Conservation (phyloP, 108 stramenopile genomes). For the Chaetoceros muelleri region DNA sequence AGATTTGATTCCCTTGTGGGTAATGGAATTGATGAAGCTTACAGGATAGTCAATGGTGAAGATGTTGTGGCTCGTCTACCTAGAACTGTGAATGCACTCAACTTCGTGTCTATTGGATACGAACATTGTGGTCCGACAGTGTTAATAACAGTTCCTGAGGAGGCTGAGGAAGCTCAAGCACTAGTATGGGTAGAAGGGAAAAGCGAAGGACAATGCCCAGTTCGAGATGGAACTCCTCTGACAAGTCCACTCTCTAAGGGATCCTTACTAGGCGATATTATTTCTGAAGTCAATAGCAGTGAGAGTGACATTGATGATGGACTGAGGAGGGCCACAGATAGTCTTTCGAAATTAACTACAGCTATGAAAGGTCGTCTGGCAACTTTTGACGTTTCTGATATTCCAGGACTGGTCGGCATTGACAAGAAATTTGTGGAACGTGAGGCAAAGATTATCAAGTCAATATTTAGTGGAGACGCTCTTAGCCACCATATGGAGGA, state of each 20-base stretch:
- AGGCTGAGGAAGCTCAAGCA: conserved; percentile 4
- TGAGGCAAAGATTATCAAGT: conserved; percentile 56
- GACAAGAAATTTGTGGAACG: conserved; percentile 54
- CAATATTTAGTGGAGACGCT: conserved; percentile 53
- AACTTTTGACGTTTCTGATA: conserved; percentile 36
- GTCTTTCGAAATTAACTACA: background rate
- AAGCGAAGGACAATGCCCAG: conserved; percentile 54
- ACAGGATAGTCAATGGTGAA: conserved; percentile 71
- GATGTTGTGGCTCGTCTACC: conserved; percentile 79
- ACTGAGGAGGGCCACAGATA: background rate
- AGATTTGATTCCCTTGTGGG: conserved; percentile 46
- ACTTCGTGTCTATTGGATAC: conserved; percentile 55
- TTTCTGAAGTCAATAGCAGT: conserved; percentile 9
- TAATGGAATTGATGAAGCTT: conserved; percentile 56
- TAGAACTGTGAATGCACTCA: conserved; percentile 54
- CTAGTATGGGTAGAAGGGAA: conserved; percentile 68
- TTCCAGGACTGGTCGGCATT: conserved; percentile 57
- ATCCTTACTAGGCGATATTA: conserved; percentile 50
- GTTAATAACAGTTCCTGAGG: conserved; percentile 33
- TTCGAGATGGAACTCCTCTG: conserved; percentile 52
- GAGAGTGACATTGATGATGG: conserved; percentile 2
- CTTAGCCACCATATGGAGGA: conserved; percentile 77
- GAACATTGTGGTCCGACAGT: conserved; percentile 77
- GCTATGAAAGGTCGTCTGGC: conserved; percentile 33
- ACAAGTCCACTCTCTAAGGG: conserved; percentile 56